These are phyloP conservation scores for Millerozyma acaciae DNA, from an alignment of 805 yeast genomes.

Conservation along the genomic window DNA sequence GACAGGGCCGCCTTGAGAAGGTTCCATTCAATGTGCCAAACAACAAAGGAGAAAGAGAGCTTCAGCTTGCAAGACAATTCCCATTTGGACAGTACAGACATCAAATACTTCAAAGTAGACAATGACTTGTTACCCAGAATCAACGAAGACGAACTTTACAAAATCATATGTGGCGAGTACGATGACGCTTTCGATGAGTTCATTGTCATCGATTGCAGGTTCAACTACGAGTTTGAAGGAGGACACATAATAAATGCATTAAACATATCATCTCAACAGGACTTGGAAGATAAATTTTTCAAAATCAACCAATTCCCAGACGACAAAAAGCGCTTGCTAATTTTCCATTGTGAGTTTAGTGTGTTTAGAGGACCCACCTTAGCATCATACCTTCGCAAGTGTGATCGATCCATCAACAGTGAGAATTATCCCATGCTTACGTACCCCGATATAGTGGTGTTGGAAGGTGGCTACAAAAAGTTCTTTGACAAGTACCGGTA, in stretches of 20 bases:
- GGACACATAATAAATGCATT: conserved; percentile 88
- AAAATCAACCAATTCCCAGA: conserved; percentile 3
- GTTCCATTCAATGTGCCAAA: conserved; percentile 67
- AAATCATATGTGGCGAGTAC: conserved; percentile 52
- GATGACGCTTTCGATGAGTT: conserved; percentile 50
- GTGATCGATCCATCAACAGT: conserved; percentile 73
- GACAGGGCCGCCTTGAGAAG: conserved; percentile 44
- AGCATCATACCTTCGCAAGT: conserved; percentile 80
- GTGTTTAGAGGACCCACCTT: conserved; percentile 90
- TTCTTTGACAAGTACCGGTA: conserved; percentile 59
- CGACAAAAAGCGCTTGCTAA: conserved; percentile 45
- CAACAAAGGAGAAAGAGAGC: conserved; percentile 29
- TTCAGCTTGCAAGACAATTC: conserved; percentile 27
- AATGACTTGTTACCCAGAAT: conserved; percentile 71
- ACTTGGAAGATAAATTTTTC: conserved; percentile 54
- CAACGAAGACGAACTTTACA: conserved; percentile 52
- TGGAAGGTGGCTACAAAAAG: conserved; percentile 87
- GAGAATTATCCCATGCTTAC: conserved; percentile 74
- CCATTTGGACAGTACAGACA: conserved; percentile 24
- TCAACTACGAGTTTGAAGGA: conserved; percentile 86
- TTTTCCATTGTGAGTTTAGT: conserved; percentile 94
- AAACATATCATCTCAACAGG: conserved; percentile 68
- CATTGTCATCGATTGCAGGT: conserved; percentile 80
- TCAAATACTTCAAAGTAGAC: conserved; percentile 27
- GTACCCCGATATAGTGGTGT: conserved; percentile 84